Evolutionary conservation across 495 filamentous ascomycete genomes (phyloP).

Genomic region (Penicillium egyptiacum): DNA sequence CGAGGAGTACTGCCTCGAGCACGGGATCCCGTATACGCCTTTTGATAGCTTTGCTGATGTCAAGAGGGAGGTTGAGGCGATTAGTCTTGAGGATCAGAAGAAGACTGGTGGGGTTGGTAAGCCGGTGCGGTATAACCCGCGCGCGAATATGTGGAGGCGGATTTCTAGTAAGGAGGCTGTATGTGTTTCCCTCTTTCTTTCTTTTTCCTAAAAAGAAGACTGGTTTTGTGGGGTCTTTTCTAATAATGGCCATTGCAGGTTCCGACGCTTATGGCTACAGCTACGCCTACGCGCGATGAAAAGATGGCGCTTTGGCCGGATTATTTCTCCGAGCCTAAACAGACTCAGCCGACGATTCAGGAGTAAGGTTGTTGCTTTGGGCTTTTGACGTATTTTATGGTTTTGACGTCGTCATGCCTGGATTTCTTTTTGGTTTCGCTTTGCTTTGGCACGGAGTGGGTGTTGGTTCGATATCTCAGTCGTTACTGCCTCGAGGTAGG

Average conservation of each 20-base stretch:
- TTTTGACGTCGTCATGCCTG: not conserved
- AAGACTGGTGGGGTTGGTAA: constrained; percentile 64
- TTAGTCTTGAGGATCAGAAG: constrained; percentile 60
- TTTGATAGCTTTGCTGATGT: constrained; percentile 72
- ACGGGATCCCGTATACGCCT: constrained; percentile 60
- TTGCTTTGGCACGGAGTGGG: constrained; percentile 6
- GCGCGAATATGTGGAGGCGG: constrained; percentile 70
- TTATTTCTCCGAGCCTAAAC: constrained; percentile 48
- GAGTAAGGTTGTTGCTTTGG: constrained; percentile 13
- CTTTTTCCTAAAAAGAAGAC: not conserved
- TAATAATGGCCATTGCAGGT: constrained; percentile 31
- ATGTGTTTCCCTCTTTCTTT: constrained; percentile 8
- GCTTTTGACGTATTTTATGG: constrained; percentile 3
- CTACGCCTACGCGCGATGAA: constrained; percentile 57
- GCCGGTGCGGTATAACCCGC: constrained; percentile 65
- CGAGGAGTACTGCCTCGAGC: constrained; percentile 68
- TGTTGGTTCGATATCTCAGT: constrained; percentile 3
- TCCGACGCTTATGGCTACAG: constrained; percentile 55
- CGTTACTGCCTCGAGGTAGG: not conserved
- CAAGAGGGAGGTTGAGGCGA: constrained; percentile 59
- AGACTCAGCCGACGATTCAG: constrained; percentile 29
- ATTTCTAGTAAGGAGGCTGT: constrained; percentile 58
- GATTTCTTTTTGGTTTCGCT: not conserved
- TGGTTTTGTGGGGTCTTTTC: not conserved
- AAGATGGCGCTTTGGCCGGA: constrained; percentile 69